A percentile compares a stretch with the other conserved stretches of the same genome.
These are phyloP conservation scores for Stagonosporopsis tanaceti DNA, from an alignment of 2,329 filamentous ascomycete species.

Conservation along the genomic window DNA sequence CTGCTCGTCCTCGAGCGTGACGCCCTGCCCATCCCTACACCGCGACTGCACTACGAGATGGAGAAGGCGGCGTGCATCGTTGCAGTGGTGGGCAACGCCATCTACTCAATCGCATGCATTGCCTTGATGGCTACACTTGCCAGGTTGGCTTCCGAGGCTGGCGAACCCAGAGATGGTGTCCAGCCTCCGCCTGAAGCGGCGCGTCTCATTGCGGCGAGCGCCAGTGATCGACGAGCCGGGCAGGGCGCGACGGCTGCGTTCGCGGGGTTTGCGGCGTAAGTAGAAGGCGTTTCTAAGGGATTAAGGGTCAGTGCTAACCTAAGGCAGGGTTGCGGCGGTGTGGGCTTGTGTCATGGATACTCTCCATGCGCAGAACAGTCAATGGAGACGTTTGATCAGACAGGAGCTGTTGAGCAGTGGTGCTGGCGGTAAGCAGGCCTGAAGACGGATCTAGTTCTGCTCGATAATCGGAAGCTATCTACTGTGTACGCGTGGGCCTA, in stretches of 20 bases:
- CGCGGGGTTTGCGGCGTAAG: neutral
- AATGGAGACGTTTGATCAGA: neutral
- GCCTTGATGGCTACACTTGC: slow-evolving; percentile 2
- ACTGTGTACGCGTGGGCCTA: neutral
- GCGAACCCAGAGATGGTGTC: neutral
- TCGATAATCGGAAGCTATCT: neutral
- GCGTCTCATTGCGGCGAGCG: neutral
- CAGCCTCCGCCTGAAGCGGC: neutral
- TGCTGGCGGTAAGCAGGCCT: neutral
- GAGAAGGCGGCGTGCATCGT: slow-evolving; percentile 1
- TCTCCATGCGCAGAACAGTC: neutral
- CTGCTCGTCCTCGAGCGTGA: slow-evolving; percentile 2
- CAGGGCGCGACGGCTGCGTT: neutral
- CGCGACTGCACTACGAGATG: neutral
- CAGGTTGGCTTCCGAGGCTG: neutral
- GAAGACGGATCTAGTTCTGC: neutral
- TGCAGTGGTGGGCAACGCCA: neutral
- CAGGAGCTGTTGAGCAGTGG: neutral
- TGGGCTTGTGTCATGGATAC: slow-evolving; percentile 1
- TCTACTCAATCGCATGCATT: neutral
- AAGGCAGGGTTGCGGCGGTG: neutral
- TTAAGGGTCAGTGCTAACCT: neutral
- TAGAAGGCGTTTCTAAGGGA: neutral
- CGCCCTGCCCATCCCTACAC: neutral
- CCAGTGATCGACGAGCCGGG: neutral